Evolutionary conservation across 208 protist species (phyloP).

Genomic region (Angomonas ambiguus): DNA sequence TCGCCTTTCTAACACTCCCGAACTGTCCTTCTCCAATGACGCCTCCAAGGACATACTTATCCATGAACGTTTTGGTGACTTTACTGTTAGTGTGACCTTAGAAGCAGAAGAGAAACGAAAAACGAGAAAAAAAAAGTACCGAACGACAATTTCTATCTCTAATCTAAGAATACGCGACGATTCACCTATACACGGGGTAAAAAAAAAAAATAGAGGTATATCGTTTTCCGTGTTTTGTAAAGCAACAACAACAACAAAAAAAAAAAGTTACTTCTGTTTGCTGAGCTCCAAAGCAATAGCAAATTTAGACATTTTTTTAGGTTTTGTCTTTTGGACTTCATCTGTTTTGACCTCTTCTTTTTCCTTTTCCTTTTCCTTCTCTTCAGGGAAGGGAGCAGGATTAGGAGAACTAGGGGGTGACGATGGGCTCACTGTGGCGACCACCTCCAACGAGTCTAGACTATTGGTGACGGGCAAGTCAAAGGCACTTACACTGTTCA

Average conservation of each 20-base stretch:
- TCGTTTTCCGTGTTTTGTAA: no score
- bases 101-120: neutral
- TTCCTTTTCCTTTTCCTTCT: neutral
- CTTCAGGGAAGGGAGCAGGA: neutral
- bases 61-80: constrained; percentile 30
- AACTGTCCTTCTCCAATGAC: constrained; percentile 79
- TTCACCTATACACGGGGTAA: neutral
- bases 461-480: no score
- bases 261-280: neutral
- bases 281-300: neutral
- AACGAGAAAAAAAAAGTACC: constrained; percentile 2
- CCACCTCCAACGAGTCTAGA: neutral
- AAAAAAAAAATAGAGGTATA: constrained; percentile 11
- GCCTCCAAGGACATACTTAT: constrained; percentile 46
- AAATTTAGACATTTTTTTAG: constrained; percentile 4
- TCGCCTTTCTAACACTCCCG: constrained; percentile 53
- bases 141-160: neutral
- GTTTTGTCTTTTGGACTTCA: neutral
- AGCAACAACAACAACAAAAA: constrained; percentile 5
- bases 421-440: neutral
- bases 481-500: no score
- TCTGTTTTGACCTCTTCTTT: neutral
- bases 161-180: no score
- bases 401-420: no score
- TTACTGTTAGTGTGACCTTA: no score